A percentile compares a stretch with the other conserved stretches of the same genome.
These are phyloP conservation scores for Elaeagnus macrophylla DNA, from an alignment of 306 rosid species.

Conservation along the genomic window DNA sequence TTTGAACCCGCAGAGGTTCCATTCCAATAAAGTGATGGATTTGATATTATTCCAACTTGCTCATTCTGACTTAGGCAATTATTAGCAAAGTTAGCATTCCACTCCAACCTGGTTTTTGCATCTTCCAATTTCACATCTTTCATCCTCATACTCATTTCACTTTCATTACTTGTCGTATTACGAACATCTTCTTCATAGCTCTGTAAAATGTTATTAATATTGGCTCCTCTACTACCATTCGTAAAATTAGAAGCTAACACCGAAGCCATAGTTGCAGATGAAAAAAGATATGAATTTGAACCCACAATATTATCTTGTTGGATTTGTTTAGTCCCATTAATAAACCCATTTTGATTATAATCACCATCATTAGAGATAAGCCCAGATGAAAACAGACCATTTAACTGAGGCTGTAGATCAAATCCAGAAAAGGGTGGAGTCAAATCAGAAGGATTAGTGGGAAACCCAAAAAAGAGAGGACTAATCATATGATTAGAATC, in stretches of 20 bases:
- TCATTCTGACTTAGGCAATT: constrained; percentile 41
- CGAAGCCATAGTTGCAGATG: constrained; percentile 50
- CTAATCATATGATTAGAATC: neutral
- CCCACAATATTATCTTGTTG: constrained; percentile 15
- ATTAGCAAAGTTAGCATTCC: constrained; percentile 18
- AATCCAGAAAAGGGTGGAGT: constrained; percentile 42
- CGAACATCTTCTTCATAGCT: constrained; percentile 38
- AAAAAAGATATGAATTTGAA: constrained; percentile 29
- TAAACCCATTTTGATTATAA: constrained; percentile 33
- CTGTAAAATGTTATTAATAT: constrained; percentile 25
- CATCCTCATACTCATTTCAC: constrained; percentile 8
- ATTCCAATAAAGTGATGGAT: constrained; percentile 67
- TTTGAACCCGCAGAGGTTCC: constrained; percentile 22
- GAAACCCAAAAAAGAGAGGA: constrained; percentile 50
- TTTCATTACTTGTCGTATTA: constrained; percentile 9
- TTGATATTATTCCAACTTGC: constrained; percentile 43
- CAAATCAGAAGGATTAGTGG: constrained; percentile 32
- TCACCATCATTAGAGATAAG: no score
- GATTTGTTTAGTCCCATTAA: constrained; percentile 17
- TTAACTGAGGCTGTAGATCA: constrained; percentile 39
- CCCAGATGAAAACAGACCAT: constrained; percentile 37
- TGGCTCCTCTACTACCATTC: constrained; percentile 23
- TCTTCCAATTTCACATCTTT: constrained; percentile 62
- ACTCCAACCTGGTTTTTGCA: constrained; percentile 36
- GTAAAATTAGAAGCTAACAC: constrained; percentile 45